These are phyloP conservation scores for Breviolum minutum DNA, from an alignment of 73 alveolate species.

Conservation along the genomic window DNA sequence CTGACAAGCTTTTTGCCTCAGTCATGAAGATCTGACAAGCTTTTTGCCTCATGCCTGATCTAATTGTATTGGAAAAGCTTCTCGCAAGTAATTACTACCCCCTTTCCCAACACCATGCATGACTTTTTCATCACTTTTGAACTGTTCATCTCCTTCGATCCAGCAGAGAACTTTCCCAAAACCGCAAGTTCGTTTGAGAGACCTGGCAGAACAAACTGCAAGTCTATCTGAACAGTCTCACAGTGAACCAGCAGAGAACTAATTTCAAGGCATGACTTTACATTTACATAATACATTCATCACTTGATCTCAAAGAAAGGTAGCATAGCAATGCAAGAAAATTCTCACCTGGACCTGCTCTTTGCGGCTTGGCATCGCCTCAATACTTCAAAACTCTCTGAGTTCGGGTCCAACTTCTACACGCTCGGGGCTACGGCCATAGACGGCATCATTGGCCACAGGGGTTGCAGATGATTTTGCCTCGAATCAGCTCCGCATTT, in stretches of 20 bases:
- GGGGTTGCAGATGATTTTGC: background rate
- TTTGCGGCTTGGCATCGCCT: background rate
- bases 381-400: background rate
- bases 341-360: background rate
- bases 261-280: no score
- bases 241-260: no score
- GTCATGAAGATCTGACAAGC: no score
- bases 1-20: no score
- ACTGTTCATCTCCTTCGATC: background rate
- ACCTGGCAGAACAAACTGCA: background rate
- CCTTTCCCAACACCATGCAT: no score
- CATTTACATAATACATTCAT: no score
- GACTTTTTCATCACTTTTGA: no score
- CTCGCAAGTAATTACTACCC: no score
- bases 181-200: conserved; percentile 17
- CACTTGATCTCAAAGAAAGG: no score
- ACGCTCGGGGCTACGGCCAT: background rate
- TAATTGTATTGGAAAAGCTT: no score
- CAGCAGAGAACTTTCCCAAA: background rate
- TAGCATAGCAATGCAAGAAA: no score
- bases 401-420: background rate
- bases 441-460: background rate
- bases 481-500: background rate
- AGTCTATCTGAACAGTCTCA: background rate
- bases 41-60: no score